Evolutionary conservation across 148 eudicot genomes (phyloP).

Genomic region (Vaccinium macrocarpon): DNA sequence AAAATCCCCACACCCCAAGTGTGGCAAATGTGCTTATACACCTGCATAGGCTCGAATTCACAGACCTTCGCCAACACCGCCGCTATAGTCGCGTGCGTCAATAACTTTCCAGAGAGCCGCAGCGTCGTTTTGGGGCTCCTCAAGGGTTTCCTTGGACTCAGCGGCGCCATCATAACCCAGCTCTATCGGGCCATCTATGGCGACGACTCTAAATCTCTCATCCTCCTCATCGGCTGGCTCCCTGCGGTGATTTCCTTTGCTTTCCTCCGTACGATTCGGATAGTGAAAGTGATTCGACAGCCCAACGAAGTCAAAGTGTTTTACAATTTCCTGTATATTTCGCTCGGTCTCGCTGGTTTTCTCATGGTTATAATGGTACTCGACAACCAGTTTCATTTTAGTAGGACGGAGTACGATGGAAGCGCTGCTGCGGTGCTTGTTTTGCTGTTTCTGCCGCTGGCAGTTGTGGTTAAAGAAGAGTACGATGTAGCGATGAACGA

Average conservation of each 20-base stretch:
- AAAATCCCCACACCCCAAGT: slow-evolving; percentile 24
- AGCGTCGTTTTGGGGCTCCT: slow-evolving; percentile 40
- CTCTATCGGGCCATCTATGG: slow-evolving; percentile 28
- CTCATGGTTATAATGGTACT: slow-evolving; percentile 32
- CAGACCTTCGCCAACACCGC: slow-evolving; percentile 41
- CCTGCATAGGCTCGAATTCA: slow-evolving; percentile 31
- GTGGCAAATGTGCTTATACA: slow-evolving; percentile 40
- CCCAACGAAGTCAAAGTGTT: slow-evolving; percentile 39
- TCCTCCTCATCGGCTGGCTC: slow-evolving; percentile 42
- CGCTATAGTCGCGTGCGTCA: slow-evolving; percentile 35
- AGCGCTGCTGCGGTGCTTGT: slow-evolving; percentile 24
- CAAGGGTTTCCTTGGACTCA: slow-evolving; percentile 41
- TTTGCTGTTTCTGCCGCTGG: slow-evolving; percentile 31
- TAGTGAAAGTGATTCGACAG: slow-evolving; percentile 30
- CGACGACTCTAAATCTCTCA: slow-evolving; percentile 26
- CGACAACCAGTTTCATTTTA: slow-evolving; percentile 20
- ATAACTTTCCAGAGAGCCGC: slow-evolving; percentile 44
- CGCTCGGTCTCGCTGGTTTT: slow-evolving; percentile 38
- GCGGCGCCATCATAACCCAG: slow-evolving; percentile 39
- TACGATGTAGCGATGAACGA: slow-evolving; percentile 4
- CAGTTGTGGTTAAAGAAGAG: slow-evolving; percentile 31
- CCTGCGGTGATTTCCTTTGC: slow-evolving; percentile 35
- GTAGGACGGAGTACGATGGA: slow-evolving; percentile 11
- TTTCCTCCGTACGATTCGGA: slow-evolving; percentile 34
- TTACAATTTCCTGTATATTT: slow-evolving; percentile 32